phyloP scores from a whole-genome alignment of 345 rosid species.

The Murraya paniculata region DNA sequence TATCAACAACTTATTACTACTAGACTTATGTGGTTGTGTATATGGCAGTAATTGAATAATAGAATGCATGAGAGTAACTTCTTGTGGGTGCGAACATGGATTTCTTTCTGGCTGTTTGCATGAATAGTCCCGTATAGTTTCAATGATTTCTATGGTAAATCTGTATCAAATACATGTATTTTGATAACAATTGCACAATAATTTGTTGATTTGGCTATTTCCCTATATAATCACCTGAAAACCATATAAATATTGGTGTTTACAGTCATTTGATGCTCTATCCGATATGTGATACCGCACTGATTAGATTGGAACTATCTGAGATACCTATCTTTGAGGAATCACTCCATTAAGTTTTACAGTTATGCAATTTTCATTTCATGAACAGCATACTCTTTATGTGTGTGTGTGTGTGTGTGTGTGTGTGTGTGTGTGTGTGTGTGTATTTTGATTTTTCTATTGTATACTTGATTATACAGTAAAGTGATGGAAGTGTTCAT shows the following conservation, averaged over 20 bases:
- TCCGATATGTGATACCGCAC: neutral
- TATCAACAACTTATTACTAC: neutral
- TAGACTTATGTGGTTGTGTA: neutral
- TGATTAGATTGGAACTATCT: neutral
- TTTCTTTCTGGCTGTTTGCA: neutral
- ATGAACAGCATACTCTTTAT: neutral
- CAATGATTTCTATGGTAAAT: neutral
- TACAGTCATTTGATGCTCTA: neutral
- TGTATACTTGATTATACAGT: conserved; percentile 40
- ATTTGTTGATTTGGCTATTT: neutral
- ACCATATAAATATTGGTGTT: neutral
- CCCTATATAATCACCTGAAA: neutral
- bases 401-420: accelerated
- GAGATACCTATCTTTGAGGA: neutral
- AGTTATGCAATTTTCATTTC: neutral
- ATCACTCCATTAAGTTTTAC: neutral
- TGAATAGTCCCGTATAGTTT: neutral
- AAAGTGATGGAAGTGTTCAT: conserved; percentile 98
- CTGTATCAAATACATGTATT: neutral
- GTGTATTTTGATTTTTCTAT: neutral
- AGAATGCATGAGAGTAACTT: neutral
- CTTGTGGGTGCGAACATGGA: neutral
- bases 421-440: neutral
- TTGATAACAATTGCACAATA: neutral
- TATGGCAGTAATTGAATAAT: neutral